Evolutionary conservation across 441 rosid species (phyloP), one percentile per base, ranked within the genome.

Genomic region (Omphalea diandra): DNA sequence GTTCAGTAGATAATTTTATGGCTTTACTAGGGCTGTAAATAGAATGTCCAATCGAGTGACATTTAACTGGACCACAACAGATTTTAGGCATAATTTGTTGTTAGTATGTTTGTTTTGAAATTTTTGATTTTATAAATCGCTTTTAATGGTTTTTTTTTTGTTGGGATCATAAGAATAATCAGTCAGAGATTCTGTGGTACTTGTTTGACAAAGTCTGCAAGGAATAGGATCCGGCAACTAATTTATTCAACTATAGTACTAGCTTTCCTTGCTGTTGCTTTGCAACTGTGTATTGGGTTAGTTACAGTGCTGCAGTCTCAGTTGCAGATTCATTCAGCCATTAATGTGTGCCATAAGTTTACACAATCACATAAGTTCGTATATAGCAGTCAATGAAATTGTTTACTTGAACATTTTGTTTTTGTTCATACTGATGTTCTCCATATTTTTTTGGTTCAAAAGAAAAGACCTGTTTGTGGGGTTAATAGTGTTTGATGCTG

Each of bases 11-110:
- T 71, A 52, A 24, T 58, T 79, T 74, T 67, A 64, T 80, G 83
- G 76, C 73, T 73, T 72, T 73, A 68, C 63, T 65, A 71, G 82
- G 70, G 63, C 53, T 82, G 85, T 83, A 83, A 65, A 83, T 83
- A 83, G 76, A 72, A 61, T 74, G 68, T 76, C 68, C 77, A 61
- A 49, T 70, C 62, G 70, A 79, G 82, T 76, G 75, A 70, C 20
- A 22, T 69, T 70, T 44, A 76, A 65, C 82, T 49, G 58, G 52
- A 71, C 24, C 57, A 63, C 71, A 62, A 67, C 73, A 38, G 40
- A 53, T 46, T 15, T 26, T 64, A 50, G 77, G 60, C 66, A 20
- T 66, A 59, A 64, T 73, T 47, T 69, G 65, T 59, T 53, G 72
- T 71, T 24, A 18, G 27, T 43, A 70, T 56, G 57, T 17, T 50